Percentiles rank a stretch among this genome's conserved stretches.
Conservation (phyloP, 148 eudicot species). For the Gaultheria prostrata region DNA sequence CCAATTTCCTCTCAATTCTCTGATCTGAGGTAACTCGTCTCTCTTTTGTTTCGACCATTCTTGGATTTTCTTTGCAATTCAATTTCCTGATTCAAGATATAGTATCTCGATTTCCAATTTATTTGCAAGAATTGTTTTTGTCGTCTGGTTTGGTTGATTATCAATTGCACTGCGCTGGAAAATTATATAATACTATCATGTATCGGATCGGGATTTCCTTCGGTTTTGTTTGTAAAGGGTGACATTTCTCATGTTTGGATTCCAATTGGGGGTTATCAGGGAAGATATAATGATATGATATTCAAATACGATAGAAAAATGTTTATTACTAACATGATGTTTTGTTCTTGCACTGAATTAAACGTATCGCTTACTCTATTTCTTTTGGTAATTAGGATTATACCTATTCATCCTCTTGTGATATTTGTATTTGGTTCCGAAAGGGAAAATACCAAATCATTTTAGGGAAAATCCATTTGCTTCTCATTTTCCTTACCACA, state of each 20-base stretch:
- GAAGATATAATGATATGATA: background rate
- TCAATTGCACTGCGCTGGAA: background rate
- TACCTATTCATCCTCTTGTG: background rate
- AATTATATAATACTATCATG: background rate
- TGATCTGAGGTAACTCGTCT: constrained; percentile 1
- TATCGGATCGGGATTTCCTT: background rate
- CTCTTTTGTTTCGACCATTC: background rate
- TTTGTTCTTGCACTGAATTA: background rate
- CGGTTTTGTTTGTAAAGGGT: background rate
- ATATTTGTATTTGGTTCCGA: too few species aligned
- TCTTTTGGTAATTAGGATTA: background rate
- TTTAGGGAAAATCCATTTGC: background rate
- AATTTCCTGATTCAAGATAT: background rate
- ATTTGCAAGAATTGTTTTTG: background rate
- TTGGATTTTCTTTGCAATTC: background rate
- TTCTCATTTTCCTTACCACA: background rate
- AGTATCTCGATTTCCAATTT: background rate
- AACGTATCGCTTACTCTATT: background rate
- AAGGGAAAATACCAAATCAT: too few species aligned
- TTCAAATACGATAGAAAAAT: background rate
- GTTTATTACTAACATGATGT: background rate
- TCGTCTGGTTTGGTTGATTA: background rate
- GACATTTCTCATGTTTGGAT: background rate
- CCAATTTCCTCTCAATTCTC: background rate
- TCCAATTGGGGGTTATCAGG: background rate